Percentiles rank a stretch among this genome's conserved stretches.
Evolutionary conservation across 441 rosid species (phyloP).

Genomic region (Eruca vesicaria): DNA sequence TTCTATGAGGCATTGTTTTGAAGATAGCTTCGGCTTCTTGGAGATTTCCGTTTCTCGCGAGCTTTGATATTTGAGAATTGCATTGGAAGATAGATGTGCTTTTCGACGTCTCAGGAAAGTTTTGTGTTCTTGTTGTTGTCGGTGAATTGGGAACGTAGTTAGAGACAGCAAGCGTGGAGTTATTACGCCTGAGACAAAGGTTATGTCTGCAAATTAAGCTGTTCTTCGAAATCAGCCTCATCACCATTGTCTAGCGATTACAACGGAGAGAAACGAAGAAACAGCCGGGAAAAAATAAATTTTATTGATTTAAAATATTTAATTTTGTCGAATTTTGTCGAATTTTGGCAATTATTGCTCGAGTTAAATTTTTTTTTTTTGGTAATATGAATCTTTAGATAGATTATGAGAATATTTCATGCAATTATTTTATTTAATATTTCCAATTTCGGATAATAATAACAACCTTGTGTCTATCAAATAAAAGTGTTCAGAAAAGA

Average conservation of each 20-base stretch:
- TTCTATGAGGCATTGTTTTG: constrained; percentile 53
- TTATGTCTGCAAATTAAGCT: not conserved
- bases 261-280: not conserved
- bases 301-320: not conserved
- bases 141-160: not conserved
- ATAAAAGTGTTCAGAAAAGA: too few relatives aligned
- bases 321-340: not conserved
- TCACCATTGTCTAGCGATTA: not conserved
- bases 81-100: constrained; percentile 43
- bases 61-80: constrained; percentile 60
- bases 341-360: too few relatives aligned
- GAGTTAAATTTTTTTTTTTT: too few relatives aligned
- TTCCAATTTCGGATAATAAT: too few relatives aligned
- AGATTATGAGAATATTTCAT: too few relatives aligned
- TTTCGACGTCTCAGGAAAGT: constrained; percentile 5
- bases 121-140: not conserved
- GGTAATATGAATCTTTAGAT: too few relatives aligned
- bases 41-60: constrained; percentile 51
- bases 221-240: constrained; percentile 6
- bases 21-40: constrained; percentile 57
- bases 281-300: not conserved
- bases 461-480: too few relatives aligned
- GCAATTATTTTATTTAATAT: too few relatives aligned
- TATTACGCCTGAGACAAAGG: not conserved
- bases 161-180: constrained; percentile 10